Base-by-base conservation (phyloP, 257 asterid genomes). In the Cordia subcordata region DNA sequence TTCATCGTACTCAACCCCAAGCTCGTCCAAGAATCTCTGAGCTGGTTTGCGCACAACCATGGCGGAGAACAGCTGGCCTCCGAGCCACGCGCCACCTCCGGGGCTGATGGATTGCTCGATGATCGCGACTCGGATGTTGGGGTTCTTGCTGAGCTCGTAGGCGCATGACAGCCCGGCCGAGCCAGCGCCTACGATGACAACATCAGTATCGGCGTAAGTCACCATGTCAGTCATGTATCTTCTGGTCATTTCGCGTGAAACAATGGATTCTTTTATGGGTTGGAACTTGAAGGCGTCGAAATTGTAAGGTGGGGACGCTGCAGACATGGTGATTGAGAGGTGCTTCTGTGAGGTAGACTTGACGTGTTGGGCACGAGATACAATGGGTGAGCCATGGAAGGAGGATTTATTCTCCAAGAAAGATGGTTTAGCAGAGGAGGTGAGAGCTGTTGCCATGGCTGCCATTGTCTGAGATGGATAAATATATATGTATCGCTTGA, bases 51-150 rank as follows among this genome's bases (percentile, higher is more conserved):
- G 80, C n/a, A 89, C 94, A 37, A 89, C 76, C 96, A 89, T 86
- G 64, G 95, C 94, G n/a, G 95, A 89, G 72, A 89, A 89, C 13
- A 89, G 75, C 74, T 89, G 97, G n/a, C 97, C 94, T 0, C 97
- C 97, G 11, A 89, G 86, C 96, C 96, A 89, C 13, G 96, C 94
- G 42, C 95, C 95, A 1, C 95, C 96, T 15, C 97, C 95, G 16
- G 97, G 97, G 77, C 94, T 84, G 18, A 86, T 95, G 4, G 97
- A 89, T 53, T 89, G 97, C 20, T 86, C 97, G 35, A 89, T 78
- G 38, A 86, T 89, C 60, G 95, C 95, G 47, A 89, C 66, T 4
- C 53, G 20, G 13, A 71, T 49, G 78, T 74, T 27, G 33, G 95
- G 96, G 62, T 89, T 77, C 68, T 86, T 84, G 75, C 86, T 80